A percentile compares a stretch with the other conserved stretches of the same genome.
These are phyloP conservation scores for Aureoboletus auriporus DNA, from an alignment of 768 basidiomycete genomes.

Conservation along the genomic window DNA sequence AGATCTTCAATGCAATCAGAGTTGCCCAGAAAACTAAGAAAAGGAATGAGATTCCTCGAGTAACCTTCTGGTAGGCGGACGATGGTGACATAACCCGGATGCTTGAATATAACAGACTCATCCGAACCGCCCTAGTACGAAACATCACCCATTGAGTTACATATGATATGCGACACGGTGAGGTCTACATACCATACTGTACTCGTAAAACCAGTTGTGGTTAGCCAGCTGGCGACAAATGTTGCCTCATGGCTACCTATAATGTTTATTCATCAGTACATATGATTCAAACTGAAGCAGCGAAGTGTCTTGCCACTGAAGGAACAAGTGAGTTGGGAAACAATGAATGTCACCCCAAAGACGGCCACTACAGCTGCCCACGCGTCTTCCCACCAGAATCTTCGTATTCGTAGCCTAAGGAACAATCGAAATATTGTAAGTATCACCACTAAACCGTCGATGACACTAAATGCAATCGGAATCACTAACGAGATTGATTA, in stretches of 20 bases:
- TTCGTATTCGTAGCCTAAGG: not conserved
- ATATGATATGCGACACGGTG: no score
- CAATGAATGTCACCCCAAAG: not conserved
- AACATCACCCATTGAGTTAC: not conserved
- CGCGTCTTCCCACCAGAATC: conserved; percentile 5
- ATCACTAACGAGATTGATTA: not conserved
- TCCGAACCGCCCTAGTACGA: conserved; percentile 1
- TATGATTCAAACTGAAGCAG: not conserved
- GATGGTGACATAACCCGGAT: not conserved
- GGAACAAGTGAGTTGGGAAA: not conserved
- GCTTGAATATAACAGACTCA: conserved; percentile 2
- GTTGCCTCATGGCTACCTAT: not conserved
- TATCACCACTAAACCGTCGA: not conserved
- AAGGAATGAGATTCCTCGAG: not conserved
- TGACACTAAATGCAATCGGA: not conserved
- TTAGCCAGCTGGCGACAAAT: not conserved
- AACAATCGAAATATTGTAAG: not conserved
- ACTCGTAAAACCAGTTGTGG: not conserved
- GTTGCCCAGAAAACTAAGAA: not conserved
- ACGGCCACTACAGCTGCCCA: not conserved
- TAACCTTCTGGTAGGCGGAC: not conserved
- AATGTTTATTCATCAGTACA: not conserved
- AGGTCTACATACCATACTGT: not conserved
- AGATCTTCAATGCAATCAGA: not conserved
- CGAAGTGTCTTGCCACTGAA: not conserved